A percentile compares a stretch with the other conserved stretches of the same genome.
Conservation (phyloP, 148 eudicot genomes). For the Spergularia marina region DNA sequence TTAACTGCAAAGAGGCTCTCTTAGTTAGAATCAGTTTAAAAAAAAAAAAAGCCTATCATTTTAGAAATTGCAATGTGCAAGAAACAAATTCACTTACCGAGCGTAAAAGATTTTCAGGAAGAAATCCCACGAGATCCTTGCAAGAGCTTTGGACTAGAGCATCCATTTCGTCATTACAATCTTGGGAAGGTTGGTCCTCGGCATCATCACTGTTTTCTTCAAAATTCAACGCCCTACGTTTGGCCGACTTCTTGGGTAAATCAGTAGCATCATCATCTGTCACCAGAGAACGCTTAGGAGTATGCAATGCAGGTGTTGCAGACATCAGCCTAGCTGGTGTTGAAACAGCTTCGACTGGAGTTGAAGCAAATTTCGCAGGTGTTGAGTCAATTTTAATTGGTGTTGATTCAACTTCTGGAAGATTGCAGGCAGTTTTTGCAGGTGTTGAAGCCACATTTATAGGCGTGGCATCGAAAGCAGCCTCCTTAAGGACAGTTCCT, state of each 20-base stretch:
- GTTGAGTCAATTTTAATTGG: slow-evolving; percentile 14
- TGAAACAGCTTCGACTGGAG: slow-evolving; percentile 43
- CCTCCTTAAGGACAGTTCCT: slow-evolving; percentile 39
- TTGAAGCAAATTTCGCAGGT: slow-evolving; percentile 21
- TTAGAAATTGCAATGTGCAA: too few relatives aligned
- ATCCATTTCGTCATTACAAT: slow-evolving; percentile 23
- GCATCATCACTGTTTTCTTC: slow-evolving; percentile 26
- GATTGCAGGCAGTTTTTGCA: neutral
- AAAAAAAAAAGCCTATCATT: neutral
- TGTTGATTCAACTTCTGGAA: neutral
- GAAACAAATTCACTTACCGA: slow-evolving; percentile 50
- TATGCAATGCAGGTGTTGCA: slow-evolving; percentile 51
- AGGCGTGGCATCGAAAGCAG: neutral
- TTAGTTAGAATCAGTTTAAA: neutral
- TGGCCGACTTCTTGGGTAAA: slow-evolving; percentile 40
- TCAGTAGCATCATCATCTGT: slow-evolving; percentile 39
- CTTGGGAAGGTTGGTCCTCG: slow-evolving; percentile 14
- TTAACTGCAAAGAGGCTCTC: slow-evolving; percentile 42
- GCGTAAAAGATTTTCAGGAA: slow-evolving; percentile 53
- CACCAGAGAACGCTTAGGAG: slow-evolving; percentile 54
- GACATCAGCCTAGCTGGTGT: slow-evolving; percentile 59
- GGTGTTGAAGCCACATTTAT: neutral
- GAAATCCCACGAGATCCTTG: slow-evolving; percentile 47
- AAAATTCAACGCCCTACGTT: slow-evolving; percentile 55
- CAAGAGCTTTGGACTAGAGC: slow-evolving; percentile 18